Conservation (phyloP, 2,329 filamentous ascomycete species). For the Teratosphaeria nubilosa region DNA sequence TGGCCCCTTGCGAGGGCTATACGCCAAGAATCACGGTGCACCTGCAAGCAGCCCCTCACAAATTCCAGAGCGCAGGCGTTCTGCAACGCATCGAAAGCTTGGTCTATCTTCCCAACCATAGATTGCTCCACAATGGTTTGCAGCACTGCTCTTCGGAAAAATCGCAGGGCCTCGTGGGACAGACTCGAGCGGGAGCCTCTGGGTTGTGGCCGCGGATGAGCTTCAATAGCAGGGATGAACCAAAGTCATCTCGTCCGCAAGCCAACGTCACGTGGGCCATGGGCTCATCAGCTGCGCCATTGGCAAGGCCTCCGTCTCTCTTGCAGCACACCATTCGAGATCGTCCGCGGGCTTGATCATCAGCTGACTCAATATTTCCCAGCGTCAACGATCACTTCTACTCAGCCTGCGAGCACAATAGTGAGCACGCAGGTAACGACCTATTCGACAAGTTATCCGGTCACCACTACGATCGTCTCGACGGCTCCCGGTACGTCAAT, state of each 20-base stretch:
- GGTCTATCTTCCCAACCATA: neutral
- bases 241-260: no score
- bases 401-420: neutral
- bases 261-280: no score
- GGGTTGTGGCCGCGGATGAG: no score
- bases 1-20: neutral
- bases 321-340: neutral
- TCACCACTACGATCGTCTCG: neutral
- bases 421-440: neutral
- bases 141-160: no score
- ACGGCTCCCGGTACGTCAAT: neutral
- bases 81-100: neutral
- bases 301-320: no score
- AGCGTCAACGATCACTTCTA: neutral
- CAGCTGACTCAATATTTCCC: neutral
- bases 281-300: no score
- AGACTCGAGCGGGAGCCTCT: no score
- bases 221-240: no score
- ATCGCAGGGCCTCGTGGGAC: no score
- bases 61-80: neutral
- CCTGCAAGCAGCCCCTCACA: neutral
- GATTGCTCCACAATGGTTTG: neutral
- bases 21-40: neutral
- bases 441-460: neutral
- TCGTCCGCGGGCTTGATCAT: neutral